Percentiles rank a stretch among this genome's conserved stretches.
Evolutionary conservation across 306 rosid species (phyloP).

Genomic region (Corylus heterophylla): DNA sequence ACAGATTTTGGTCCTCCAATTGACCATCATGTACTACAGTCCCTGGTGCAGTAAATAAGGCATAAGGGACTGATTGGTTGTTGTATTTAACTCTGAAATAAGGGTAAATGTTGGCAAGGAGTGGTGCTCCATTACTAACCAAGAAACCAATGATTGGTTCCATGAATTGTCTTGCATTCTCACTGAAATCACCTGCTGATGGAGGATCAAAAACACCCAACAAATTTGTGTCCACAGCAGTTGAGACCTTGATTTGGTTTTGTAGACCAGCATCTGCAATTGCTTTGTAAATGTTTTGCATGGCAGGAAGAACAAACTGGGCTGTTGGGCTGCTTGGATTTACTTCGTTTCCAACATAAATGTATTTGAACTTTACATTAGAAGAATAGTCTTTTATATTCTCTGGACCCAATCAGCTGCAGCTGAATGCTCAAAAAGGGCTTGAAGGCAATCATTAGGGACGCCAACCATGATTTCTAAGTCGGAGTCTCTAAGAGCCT

Average conservation of each 20-base stretch:
- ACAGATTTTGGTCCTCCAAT: not conserved
- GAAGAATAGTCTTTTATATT: conserved; percentile 4
- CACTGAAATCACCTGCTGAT: conserved; percentile 18
- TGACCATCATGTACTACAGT: not conserved
- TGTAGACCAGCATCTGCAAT: not conserved
- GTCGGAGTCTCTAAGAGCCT: not conserved
- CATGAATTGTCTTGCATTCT: not conserved
- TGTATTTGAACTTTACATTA: conserved; percentile 17
- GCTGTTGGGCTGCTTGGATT: not conserved
- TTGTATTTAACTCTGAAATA: conserved; percentile 17
- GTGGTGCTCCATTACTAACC: not conserved
- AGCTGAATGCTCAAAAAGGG: not conserved
- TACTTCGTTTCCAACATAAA: conserved; percentile 20
- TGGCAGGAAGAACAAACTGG: conserved; percentile 7
- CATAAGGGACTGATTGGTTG: not conserved
- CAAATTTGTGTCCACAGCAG: not conserved
- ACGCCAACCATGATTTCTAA: conserved; percentile 2
- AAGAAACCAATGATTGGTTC: conserved; percentile 8
- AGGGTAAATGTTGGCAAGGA: conserved; percentile 21
- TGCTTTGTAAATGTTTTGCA: conserved; percentile 22
- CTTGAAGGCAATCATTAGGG: conserved; percentile 2
- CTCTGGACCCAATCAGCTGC: conserved; percentile 28
- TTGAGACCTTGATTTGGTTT: conserved; percentile 24
- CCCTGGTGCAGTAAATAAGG: not conserved
- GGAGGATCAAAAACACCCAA: conserved; percentile 22